Conservation (phyloP, 768 basidiomycete species). For the Pleurotus tuber-regium region DNA sequence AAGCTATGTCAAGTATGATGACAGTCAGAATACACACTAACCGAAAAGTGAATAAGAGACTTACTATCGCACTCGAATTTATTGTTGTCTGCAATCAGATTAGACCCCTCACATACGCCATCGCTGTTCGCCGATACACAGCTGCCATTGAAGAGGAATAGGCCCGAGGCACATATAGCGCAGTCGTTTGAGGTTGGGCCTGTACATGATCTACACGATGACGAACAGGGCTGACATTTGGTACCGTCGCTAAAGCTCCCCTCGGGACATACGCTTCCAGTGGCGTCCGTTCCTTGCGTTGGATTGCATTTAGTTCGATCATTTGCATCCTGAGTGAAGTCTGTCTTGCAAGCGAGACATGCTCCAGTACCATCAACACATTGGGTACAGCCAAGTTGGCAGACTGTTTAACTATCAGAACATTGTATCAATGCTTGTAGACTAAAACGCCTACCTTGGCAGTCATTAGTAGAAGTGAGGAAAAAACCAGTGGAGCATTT, state of each 20-base stretch:
- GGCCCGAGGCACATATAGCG: slow-evolving; percentile 60
- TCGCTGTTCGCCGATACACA: slow-evolving; percentile 65
- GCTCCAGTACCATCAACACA: slow-evolving; percentile 69
- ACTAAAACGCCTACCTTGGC: slow-evolving; percentile 49
- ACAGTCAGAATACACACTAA: neutral
- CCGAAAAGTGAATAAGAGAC: slow-evolving; percentile 23
- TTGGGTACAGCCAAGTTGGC: slow-evolving; percentile 65
- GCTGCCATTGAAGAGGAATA: slow-evolving; percentile 60
- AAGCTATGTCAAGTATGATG: slow-evolving; percentile 43
- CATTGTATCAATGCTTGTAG: slow-evolving; percentile 9
- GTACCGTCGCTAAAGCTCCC: slow-evolving; percentile 58
- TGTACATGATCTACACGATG: slow-evolving; percentile 68
- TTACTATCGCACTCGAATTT: slow-evolving; percentile 84
- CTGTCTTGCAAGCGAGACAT: slow-evolving; percentile 70
- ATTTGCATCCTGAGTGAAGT: slow-evolving; percentile 64
- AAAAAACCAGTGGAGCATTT: slow-evolving; percentile 78
- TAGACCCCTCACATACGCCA: slow-evolving; percentile 74
- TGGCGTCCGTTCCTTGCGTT: slow-evolving; percentile 44
- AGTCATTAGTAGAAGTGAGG: slow-evolving; percentile 64
- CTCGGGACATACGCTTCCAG: slow-evolving; percentile 58
- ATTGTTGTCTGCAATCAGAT: slow-evolving; percentile 73
- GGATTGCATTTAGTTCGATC: slow-evolving; percentile 67
- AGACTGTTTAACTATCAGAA: slow-evolving; percentile 44
- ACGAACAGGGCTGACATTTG: slow-evolving; percentile 57
- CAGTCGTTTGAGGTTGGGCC: slow-evolving; percentile 71